Base-by-base conservation (phyloP, 768 basidiomycete species). In the Mrakia frigida region DNA sequence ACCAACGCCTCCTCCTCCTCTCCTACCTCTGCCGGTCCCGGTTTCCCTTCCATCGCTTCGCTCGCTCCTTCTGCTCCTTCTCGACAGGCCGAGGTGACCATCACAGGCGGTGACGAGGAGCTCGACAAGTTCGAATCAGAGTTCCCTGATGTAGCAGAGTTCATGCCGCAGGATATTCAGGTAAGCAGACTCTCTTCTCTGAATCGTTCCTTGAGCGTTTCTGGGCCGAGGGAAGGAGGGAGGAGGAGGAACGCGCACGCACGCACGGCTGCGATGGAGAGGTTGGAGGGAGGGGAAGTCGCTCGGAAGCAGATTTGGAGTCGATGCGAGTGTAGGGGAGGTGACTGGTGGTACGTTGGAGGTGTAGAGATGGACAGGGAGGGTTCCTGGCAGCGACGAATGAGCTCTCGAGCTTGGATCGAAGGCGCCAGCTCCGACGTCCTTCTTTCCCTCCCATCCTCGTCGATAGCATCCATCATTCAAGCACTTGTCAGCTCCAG, bases 81-180 rank as follows among this genome's bases (percentile, higher is more conserved):
- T 25, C 56, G 56, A 56, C 35, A 46, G 25, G 23, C 65, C 10
- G 61, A 65, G 33, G 73, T 75, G 52, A 75, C 53, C 67, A 75
- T 70, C 74, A 75, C 74, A 52, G 52, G 50, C 33, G 69, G 59
- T 0, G 76, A 77, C 39, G 70, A 41, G 2, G 76, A 77, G 37
- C 43, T 77, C 33, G 61, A 63, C 33, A 67, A 72, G 63, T 77
- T 77, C 28, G 60, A 77, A 61, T 60, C 31, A 13, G 70, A 72
- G 52, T 77, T 71, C 65, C 76, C 76, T 1, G 70, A 77, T 46
- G 71, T 77, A 21, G 41, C 46, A 31, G 76, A 77, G 68, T 67
- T 76, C 4, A 56, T 76, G 52, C 75, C 75, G 23, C 43, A 68
- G 33, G 75, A 76, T 9, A 35, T 76, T 23, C 65, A 77, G 63